Base-by-base conservation (phyloP, 2,329 filamentous ascomycete genomes). In the Phyllachora maydis region DNA sequence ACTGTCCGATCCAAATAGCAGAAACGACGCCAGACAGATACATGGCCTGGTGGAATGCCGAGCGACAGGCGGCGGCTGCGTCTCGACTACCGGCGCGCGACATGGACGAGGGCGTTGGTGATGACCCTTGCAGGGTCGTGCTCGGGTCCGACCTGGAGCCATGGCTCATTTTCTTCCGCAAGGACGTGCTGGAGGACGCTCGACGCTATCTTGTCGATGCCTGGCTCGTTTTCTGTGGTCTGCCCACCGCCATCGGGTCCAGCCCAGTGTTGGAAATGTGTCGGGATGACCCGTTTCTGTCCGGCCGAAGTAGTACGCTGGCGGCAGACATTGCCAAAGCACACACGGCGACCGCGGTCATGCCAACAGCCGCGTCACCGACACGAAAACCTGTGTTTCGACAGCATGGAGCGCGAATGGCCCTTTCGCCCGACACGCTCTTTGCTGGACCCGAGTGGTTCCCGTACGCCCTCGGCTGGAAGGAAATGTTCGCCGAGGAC, bases 91-190 rank as follows among this genome's bases (percentile, higher is more conserved):
- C 82, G 5, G 76, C 76, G 10, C 65, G 76, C 23, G 74, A 74
- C 0, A 54, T 75, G 29, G 81, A 93, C 40, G 69, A 81, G 14
- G 59, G 65, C 2, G 64, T 61, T 10, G 73, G 79, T 32, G 73
- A 83, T 28, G 85, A 93, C 37, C 76, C 81, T 0, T 91, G 76
- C 33, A 64, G 82, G 17, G 65, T 88, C 4, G 63, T 92, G 21
- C 64, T 93, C 38, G 82, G 71, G 34, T 64, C 68, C 0, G 88
- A 95, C 40, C 53, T 93, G 11, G 50, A 66, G 30, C 55, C 63
- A 1, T 56, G 75, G 14, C 39, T 91, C 2, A 49, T 67, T 16
- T 36, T 49, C 23, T 36, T 43, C 7, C 41, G 58, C 14, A n/a
- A n/a, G n/a, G n/a, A n/a, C n/a, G n/a, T n/a, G n/a, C n/a, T n/a